These are phyloP conservation scores for Wickerhamomyces chambardii DNA, from an alignment of 805 yeast species.

Conservation along the genomic window DNA sequence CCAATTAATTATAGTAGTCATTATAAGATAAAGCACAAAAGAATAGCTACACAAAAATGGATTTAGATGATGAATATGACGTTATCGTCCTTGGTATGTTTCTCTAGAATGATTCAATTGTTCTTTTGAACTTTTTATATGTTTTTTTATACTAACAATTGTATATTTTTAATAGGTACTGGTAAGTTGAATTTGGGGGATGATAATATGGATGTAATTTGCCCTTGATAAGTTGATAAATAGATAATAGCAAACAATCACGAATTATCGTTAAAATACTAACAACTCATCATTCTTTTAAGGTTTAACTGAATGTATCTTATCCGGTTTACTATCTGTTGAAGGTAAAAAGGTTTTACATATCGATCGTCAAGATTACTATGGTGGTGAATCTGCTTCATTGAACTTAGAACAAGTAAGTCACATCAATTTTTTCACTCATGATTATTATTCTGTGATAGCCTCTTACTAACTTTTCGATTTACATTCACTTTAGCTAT, in stretches of 20 bases:
- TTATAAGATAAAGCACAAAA: too few species aligned
- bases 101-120: too few species aligned
- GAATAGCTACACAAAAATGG: conserved; percentile 40
- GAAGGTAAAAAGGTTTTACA: conserved; percentile 97
- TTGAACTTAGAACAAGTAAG: conserved; percentile 52
- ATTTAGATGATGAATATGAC: conserved; percentile 77
- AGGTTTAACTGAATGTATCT: conserved; percentile 95
- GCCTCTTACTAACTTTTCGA: background rate
- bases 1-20: too few species aligned
- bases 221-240: too few species aligned
- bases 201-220: too few species aligned
- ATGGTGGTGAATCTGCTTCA: conserved; percentile 89
- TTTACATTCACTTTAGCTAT: conserved; percentile 54
- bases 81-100: conserved; percentile 82
- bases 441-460: too few species aligned
- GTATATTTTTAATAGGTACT: background rate
- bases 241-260: too few species aligned
- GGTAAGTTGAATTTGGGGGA: background rate
- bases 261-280: too few species aligned
- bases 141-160: background rate
- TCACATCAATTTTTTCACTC: background rate
- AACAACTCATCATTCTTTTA: background rate
- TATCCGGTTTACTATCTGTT: conserved; percentile 90
- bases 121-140: background rate
- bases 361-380: conserved; percentile 92